Evolutionary conservation across 495 filamentous ascomycete species (phyloP), one percentile per base, ranked within the genome.

Genomic region (Daldinia caldariorum): DNA sequence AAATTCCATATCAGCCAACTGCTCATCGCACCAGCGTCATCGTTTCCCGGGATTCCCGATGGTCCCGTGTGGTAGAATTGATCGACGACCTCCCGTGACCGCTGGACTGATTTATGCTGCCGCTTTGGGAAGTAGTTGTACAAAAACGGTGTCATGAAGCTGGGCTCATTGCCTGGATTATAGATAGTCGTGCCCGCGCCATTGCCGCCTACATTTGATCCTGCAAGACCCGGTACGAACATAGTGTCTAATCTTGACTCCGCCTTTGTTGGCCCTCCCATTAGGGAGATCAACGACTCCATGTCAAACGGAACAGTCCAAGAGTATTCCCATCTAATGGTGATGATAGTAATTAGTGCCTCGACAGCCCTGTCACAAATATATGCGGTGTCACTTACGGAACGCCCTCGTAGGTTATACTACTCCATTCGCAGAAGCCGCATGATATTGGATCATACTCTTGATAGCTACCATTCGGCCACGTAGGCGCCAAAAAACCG

Each of bases 301-400:
- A 91, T 89, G 69, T 93, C 90, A 70, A 91, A 89, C 12, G 87
- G 83, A 31, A 84, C 83, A 22, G 82, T 85, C 78, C 89, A 89
- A 2, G 83, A 86, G 75, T 93, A 92, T 29, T 88, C 86, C 87
- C 88, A 92, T 9, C 67, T 70, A n/a, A n/a, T 37, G 5, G 49
- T n/a, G 3, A 63, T 8, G 50, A 22, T 32, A 38, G 47, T 22
- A 49, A 22, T 61, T 57, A 34, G 60, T 47, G 10, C 26, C 5
- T 34, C 2, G 14, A 7, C 14, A 13, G 9, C 13, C 3, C 12
- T 18, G 16, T 34, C n/a, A n/a, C n/a, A 9, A 10, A 37, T 10
- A 31, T 57, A 10, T 10, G 8, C 12, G 2, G 20, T 26, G 29
- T 12, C 13, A 65, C 67, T 70, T 70, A 70, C 6, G 89, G 84